Conservation (phyloP, 768 basidiomycete species). For the Suillus clintonianus region DNA sequence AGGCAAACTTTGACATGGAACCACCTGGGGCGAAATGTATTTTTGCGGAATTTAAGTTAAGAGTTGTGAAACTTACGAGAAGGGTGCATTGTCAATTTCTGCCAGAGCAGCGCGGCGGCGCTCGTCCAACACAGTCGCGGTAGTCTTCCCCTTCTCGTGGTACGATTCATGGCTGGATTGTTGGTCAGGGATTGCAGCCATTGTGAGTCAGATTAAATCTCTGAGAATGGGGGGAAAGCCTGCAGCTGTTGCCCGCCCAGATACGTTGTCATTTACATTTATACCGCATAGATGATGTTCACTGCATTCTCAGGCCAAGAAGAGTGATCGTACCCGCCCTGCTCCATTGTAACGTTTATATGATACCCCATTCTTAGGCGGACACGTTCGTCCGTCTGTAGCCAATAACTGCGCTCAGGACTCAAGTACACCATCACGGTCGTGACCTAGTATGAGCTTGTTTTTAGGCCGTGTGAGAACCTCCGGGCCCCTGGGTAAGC, state of each 20-base stretch:
- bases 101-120: conserved; percentile 78
- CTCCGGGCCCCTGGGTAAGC: neutral
- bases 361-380: neutral
- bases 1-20: conserved; percentile 81
- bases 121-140: conserved; percentile 56
- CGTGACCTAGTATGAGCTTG: neutral
- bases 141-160: conserved; percentile 25
- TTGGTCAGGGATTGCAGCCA: conserved; percentile 24
- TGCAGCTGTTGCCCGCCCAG: neutral
- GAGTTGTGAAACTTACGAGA: conserved; percentile 57
- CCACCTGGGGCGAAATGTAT: conserved; percentile 47
- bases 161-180: conserved; percentile 32
- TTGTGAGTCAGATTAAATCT: conserved; percentile 4
- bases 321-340: neutral
- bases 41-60: neutral
- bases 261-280: neutral
- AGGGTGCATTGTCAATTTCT: conserved; percentile 85
- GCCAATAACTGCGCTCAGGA: neutral
- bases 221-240: neutral
- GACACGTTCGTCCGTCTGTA: neutral
- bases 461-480: neutral
- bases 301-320: neutral
- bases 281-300: neutral
- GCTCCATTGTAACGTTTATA: neutral
- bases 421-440: neutral